Evolutionary conservation across 1,139 yeast species (phyloP).

Genomic region (Pichia sp.): DNA sequence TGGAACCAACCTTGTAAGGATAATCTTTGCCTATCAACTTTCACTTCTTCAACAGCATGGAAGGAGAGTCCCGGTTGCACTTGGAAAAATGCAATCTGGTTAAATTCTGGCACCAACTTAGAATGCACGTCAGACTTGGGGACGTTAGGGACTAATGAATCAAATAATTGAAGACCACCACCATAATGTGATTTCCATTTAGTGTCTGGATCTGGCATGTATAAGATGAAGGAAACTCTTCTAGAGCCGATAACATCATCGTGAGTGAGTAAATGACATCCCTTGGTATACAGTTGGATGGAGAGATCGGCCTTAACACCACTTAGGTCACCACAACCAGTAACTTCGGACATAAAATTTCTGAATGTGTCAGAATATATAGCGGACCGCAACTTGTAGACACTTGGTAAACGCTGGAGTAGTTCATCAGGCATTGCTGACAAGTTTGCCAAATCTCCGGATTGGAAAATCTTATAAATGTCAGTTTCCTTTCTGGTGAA

Average conservation of each 20-base stretch:
- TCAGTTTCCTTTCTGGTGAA: slow-evolving; percentile 96
- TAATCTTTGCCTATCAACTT: slow-evolving; percentile 79
- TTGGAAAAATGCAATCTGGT: slow-evolving; percentile 90
- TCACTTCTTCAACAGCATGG: slow-evolving; percentile 97
- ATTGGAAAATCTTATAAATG: slow-evolving; percentile 88
- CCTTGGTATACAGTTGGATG: slow-evolving; percentile 82
- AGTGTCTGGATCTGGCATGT: slow-evolving; percentile 87
- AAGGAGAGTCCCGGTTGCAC: slow-evolving; percentile 95
- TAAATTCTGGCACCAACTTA: slow-evolving; percentile 84
- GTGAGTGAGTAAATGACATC: slow-evolving; percentile 91
- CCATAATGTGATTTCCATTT: slow-evolving; percentile 87
- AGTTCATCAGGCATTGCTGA: slow-evolving; percentile 81
- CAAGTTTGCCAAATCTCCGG: slow-evolving; percentile 91
- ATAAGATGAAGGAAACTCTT: slow-evolving; percentile 85
- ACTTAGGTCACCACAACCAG: slow-evolving; percentile 85
- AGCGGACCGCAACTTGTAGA: slow-evolving; percentile 75
- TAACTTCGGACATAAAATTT: slow-evolving; percentile 69
- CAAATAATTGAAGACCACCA: slow-evolving; percentile 83
- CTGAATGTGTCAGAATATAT: slow-evolving; percentile 83
- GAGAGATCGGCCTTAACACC: slow-evolving; percentile 90
- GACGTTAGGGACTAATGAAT: slow-evolving; percentile 81
- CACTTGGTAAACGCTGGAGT: slow-evolving; percentile 60
- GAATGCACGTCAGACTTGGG: slow-evolving; percentile 72
- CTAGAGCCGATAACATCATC: slow-evolving; percentile 98
- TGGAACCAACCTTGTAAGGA: slow-evolving; percentile 99